phyloP scores from a whole-genome alignment of 192 early-diverging fungal genomes.

The Allomyces javanicus region DNA sequence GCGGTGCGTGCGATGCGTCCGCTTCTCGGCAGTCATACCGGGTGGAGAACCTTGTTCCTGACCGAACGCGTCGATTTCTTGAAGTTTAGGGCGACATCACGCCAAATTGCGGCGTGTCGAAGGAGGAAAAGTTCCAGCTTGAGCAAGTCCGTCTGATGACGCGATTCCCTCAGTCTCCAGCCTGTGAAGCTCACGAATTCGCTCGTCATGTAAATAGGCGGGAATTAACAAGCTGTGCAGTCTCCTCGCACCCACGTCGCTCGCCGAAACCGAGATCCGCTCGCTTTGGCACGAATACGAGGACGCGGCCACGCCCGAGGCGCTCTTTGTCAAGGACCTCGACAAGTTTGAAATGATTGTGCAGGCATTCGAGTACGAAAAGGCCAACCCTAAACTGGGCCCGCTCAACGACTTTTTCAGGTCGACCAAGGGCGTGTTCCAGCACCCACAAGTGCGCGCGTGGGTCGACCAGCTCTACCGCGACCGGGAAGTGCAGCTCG shows the following conservation, averaged over 20 bases:
- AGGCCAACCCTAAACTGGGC: conserved; percentile 32
- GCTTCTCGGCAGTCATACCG: background rate
- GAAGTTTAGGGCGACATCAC: conserved; percentile 63
- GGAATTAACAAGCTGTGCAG: background rate
- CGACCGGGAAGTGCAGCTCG: conserved; percentile 14
- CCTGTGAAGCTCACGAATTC: too few species aligned
- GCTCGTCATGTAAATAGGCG: background rate
- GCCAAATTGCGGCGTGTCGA: conserved; percentile 53
- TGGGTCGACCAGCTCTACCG: conserved; percentile 68
- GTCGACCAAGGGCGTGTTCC: conserved; percentile 58
- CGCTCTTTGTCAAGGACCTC: conserved; percentile 67
- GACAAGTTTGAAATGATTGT: conserved; percentile 97
- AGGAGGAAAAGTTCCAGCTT: conserved; percentile 49
- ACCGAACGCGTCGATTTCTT: background rate
- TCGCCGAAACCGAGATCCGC: conserved; percentile 36
- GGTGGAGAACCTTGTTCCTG: background rate
- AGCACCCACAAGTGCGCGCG: conserved; percentile 53
- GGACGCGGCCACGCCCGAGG: conserved; percentile 45
- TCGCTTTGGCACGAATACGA: conserved; percentile 77
- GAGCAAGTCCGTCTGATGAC: conserved; percentile 29
- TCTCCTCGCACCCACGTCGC: background rate
- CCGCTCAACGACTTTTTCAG: conserved; percentile 63
- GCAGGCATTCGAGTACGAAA: conserved; percentile 78
- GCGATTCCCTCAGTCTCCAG: too few species aligned
- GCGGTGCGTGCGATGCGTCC: conserved; percentile 24